phyloP scores from a whole-genome alignment of 1,139 yeast genomes.

The Fermentozyma sake region DNA sequence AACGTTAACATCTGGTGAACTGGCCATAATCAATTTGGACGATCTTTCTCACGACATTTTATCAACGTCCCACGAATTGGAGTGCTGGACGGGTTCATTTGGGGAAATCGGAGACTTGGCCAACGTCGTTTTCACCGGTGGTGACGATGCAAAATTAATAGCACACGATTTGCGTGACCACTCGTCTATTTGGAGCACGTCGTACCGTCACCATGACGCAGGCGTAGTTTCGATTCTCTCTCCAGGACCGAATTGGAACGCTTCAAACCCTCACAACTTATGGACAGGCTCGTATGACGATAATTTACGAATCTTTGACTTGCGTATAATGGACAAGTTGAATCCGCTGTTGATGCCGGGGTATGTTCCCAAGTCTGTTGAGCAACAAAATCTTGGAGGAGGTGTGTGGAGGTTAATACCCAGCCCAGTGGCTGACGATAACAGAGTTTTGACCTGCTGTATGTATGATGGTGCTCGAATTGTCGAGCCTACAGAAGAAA shows the following conservation, averaged over 20 bases:
- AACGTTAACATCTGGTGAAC: conserved; percentile 60
- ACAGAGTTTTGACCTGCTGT: conserved; percentile 69
- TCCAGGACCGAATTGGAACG: conserved; percentile 37
- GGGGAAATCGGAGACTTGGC: conserved; percentile 52
- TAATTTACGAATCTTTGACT: conserved; percentile 60
- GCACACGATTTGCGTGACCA: conserved; percentile 67
- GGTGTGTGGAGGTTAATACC: conserved; percentile 94
- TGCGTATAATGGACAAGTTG: conserved; percentile 48
- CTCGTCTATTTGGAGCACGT: conserved; percentile 48
- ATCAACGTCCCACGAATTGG: conserved; percentile 52
- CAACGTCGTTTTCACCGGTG: conserved; percentile 76
- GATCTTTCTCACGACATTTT: conserved; percentile 13
- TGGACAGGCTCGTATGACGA: conserved; percentile 97
- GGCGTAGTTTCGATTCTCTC: conserved; percentile 81
- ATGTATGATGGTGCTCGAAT: conserved; percentile 95
- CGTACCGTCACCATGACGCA: conserved; percentile 66
- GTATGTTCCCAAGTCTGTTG: conserved; percentile 41
- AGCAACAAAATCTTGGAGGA: conserved; percentile 64
- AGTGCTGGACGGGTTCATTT: conserved; percentile 87
- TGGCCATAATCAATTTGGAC: conserved; percentile 29
- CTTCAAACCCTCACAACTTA: conserved; percentile 44
- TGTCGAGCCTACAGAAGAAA: conserved; percentile 27
- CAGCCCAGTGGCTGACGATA: conserved; percentile 36
- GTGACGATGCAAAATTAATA: conserved; percentile 75
- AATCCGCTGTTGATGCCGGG: conserved; percentile 40